Evolutionary conservation across 2,329 filamentous ascomycete species (phyloP).

Genomic region (Monilinia polystroma): DNA sequence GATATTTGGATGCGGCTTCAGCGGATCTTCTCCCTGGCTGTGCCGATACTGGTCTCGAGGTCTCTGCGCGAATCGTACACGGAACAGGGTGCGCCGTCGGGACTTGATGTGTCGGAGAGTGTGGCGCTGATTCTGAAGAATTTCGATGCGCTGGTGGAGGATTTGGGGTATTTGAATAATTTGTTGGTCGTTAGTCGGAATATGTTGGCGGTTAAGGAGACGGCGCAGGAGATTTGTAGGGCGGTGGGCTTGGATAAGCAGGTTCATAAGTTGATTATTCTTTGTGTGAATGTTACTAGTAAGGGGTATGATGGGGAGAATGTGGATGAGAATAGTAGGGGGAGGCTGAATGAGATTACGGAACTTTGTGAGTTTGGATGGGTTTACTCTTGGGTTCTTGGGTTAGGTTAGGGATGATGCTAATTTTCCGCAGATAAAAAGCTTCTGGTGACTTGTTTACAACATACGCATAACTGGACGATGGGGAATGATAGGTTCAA

Average conservation of each 20-base stretch:
- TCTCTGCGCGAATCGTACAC: constrained; percentile 57
- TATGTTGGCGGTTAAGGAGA: constrained; percentile 62
- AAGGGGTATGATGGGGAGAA: constrained; percentile 64
- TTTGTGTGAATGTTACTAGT: constrained; percentile 65
- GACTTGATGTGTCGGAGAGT: constrained; percentile 59
- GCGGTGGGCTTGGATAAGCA: constrained; percentile 65
- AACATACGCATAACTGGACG: constrained; percentile 68
- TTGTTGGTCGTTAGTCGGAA: constrained; percentile 66
- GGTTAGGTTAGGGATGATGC: neutral
- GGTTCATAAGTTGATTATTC: constrained; percentile 63
- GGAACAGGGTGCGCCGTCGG: constrained; percentile 54
- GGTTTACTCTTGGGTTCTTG: neutral
- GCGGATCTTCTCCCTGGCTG: constrained; percentile 59
- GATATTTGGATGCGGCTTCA: constrained; percentile 65
- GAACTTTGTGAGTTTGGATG: constrained; percentile 55
- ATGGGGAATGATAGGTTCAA: constrained; percentile 68
- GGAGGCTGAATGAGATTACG: constrained; percentile 61
- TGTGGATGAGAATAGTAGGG: constrained; percentile 57
- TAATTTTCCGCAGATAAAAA: constrained; percentile 55
- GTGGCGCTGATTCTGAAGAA: constrained; percentile 63
- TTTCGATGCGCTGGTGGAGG: constrained; percentile 59
- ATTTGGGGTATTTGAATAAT: constrained; percentile 63
- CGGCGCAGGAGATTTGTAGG: constrained; percentile 64
- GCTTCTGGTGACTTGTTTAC: constrained; percentile 62
- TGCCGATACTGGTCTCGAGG: constrained; percentile 59